Conservation (phyloP, 2,329 filamentous ascomycete genomes). For the Hypoxylon sp. region DNA sequence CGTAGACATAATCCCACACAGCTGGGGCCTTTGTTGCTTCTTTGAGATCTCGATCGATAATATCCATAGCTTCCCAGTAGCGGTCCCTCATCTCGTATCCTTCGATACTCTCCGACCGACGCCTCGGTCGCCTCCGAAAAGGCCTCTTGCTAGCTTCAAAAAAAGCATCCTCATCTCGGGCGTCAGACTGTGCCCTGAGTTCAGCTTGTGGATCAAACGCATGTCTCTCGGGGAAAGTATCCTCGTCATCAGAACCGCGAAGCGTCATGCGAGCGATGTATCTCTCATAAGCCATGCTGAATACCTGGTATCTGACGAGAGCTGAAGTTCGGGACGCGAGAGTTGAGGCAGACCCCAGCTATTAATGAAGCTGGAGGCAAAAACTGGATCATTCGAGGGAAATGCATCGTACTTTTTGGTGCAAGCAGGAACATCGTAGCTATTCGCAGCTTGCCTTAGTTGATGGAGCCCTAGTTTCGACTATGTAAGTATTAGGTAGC, state of each 20-base stretch:
- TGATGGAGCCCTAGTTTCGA: constrained; percentile 36
- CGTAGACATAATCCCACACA: constrained; percentile 44
- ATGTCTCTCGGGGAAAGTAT: constrained; percentile 42
- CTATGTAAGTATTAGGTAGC: constrained; percentile 40
- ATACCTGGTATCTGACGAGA: neutral
- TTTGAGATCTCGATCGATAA: constrained; percentile 39
- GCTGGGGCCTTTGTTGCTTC: constrained; percentile 40
- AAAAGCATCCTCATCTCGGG: constrained; percentile 10
- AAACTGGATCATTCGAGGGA: constrained; percentile 16
- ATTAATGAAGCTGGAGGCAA: constrained; percentile 26
- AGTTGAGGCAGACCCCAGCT: neutral
- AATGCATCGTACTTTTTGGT: constrained; percentile 24
- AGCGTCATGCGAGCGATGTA: constrained; percentile 39
- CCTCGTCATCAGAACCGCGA: constrained; percentile 21
- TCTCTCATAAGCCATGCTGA: constrained; percentile 36
- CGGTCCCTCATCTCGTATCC: constrained; percentile 43
- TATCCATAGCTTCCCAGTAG: constrained; percentile 43
- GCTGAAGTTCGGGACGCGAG: neutral
- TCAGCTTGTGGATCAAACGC: constrained; percentile 16
- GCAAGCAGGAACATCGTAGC: constrained; percentile 18
- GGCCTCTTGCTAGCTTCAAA: neutral
- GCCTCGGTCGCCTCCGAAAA: constrained; percentile 26
- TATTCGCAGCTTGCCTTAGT: constrained; percentile 33
- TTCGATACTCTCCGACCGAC: constrained; percentile 39
- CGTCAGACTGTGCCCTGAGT: constrained; percentile 10